Conservation (phyloP, 2,329 filamentous ascomycete genomes). For the Arthrobotrys sinensis region DNA sequence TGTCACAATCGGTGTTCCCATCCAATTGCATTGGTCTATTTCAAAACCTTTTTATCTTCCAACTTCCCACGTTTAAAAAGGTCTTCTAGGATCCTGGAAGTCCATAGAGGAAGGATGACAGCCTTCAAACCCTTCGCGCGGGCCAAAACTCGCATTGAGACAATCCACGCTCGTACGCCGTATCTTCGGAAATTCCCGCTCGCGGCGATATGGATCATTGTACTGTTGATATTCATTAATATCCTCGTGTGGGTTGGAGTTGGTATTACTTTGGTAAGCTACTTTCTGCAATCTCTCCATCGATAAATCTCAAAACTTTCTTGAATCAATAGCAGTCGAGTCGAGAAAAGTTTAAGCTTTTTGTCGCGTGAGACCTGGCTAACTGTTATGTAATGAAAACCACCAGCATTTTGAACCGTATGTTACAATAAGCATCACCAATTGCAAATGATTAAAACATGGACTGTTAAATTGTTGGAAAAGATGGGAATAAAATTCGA, state of each 20-base stretch:
- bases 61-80: too few relatives aligned
- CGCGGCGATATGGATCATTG: slow-evolving; percentile 70
- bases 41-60: too few relatives aligned
- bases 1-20: too few relatives aligned
- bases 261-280: slow-evolving; percentile 69
- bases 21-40: too few relatives aligned
- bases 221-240: slow-evolving; percentile 71
- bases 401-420: slow-evolving; percentile 61
- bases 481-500: too few relatives aligned
- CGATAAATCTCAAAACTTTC: too few relatives aligned
- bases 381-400: slow-evolving; percentile 52
- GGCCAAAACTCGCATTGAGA: slow-evolving; percentile 33
- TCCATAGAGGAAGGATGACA: slow-evolving; percentile 4
- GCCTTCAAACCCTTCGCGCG: slow-evolving; percentile 16
- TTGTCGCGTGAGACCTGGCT: slow-evolving; percentile 22
- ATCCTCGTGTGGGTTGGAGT: slow-evolving; percentile 72
- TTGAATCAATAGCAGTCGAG: too few relatives aligned
- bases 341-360: too few relatives aligned
- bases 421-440: slow-evolving; percentile 1
- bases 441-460: not conserved
- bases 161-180: slow-evolving; percentile 57
- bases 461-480: not conserved
- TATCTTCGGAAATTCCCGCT: slow-evolving; percentile 65
- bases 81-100: too few relatives aligned
- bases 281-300: too few relatives aligned